Percentiles rank a stretch among this genome's conserved stretches.
Conservation (phyloP, 164 flowering plant genomes). For the Stephania yunnanensis region DNA sequence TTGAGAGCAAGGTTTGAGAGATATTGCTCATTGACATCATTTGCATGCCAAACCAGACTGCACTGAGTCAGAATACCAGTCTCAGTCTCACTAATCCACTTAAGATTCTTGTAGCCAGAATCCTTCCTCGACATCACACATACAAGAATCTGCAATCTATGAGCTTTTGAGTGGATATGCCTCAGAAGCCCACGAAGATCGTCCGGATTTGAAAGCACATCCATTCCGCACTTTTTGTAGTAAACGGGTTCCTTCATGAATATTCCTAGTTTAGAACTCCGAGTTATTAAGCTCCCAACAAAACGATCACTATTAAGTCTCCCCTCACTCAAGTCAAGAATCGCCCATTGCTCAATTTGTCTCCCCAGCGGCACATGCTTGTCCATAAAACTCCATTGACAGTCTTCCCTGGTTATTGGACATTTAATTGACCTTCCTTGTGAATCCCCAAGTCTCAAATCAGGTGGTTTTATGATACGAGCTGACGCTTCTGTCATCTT, state of each 20-base stretch:
- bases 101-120: constrained; percentile 62
- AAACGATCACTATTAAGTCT: constrained; percentile 22
- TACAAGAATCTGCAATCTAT: constrained; percentile 43
- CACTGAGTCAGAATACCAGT: constrained; percentile 73
- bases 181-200: constrained; percentile 31
- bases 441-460: constrained; percentile 35
- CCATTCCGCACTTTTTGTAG: constrained; percentile 23
- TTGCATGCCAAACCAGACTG: constrained; percentile 37
- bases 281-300: constrained; percentile 22
- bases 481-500: constrained; percentile 55
- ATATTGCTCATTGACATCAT: constrained; percentile 42
- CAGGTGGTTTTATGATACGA: constrained; percentile 53
- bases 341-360: constrained; percentile 47
- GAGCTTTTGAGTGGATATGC: constrained; percentile 4
- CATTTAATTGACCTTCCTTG: constrained; percentile 13
- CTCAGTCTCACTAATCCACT: constrained; percentile 63
- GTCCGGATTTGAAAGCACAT: constrained; percentile 18
- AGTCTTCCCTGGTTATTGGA: constrained; percentile 29
- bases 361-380: constrained; percentile 45
- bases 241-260: constrained; percentile 31
- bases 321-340: constrained; percentile 39
- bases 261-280: constrained; percentile 36
- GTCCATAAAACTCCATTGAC: constrained; percentile 62
- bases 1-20: constrained; percentile 68
- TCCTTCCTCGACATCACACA: constrained; percentile 56